Evolutionary conservation across 768 basidiomycete genomes (phyloP).

Genomic region (Suillus occidentalis): DNA sequence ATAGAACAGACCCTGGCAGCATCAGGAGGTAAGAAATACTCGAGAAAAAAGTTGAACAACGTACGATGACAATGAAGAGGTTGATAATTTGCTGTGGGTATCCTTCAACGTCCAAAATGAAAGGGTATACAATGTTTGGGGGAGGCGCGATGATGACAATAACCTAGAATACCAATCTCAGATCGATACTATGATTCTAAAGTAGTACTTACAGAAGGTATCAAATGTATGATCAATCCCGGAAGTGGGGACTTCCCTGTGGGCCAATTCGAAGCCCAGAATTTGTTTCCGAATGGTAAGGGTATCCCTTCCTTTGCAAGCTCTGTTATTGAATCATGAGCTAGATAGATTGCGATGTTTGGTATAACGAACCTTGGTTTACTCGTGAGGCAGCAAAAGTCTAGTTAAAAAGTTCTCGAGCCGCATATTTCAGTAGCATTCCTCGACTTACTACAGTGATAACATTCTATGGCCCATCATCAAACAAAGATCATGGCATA

Average conservation of each 20-base stretch:
- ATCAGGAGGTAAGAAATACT: not conserved
- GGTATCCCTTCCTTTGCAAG: slow-evolving; percentile 66
- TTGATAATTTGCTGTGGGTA: slow-evolving; percentile 55
- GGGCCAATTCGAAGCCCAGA: slow-evolving; percentile 66
- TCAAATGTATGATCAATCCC: slow-evolving; percentile 54
- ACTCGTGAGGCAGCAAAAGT: slow-evolving; percentile 52
- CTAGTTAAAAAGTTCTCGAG: slow-evolving; percentile 23
- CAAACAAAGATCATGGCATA: not conserved
- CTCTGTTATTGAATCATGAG: slow-evolving; percentile 30
- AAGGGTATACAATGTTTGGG: slow-evolving; percentile 53
- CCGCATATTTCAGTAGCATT: not conserved
- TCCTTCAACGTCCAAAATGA: slow-evolving; percentile 56
- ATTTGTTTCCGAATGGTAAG: slow-evolving; percentile 55
- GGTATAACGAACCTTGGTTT: slow-evolving; percentile 44
- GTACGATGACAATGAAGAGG: slow-evolving; percentile 54
- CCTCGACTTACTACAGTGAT: slow-evolving; percentile 29
- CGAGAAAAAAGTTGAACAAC: slow-evolving; percentile 14
- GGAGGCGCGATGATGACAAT: slow-evolving; percentile 59
- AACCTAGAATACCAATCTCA: slow-evolving; percentile 46
- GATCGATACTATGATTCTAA: not conserved
- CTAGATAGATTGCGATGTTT: not conserved
- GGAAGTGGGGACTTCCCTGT: slow-evolving; percentile 57
- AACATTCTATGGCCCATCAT: slow-evolving; percentile 23
- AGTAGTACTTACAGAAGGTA: slow-evolving; percentile 43
- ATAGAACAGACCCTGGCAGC: slow-evolving; percentile 51